These are phyloP conservation scores for Epichloe festucae DNA, from an alignment of 2,329 filamentous ascomycete genomes.

Conservation along the genomic window DNA sequence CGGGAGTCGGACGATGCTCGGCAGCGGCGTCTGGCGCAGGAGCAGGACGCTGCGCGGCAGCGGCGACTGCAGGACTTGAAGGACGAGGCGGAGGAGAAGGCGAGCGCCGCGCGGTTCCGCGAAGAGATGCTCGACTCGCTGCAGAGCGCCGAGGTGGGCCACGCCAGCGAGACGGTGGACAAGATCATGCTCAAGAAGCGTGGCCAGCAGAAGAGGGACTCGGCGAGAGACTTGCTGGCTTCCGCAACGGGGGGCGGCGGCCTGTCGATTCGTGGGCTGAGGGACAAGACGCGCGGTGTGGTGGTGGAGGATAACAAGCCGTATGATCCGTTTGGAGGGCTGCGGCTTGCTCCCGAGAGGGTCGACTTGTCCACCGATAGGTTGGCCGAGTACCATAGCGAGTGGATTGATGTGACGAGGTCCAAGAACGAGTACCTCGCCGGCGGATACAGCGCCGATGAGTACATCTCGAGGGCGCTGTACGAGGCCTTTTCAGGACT, in stretches of 20 bases:
- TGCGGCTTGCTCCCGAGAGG: slow-evolving; percentile 54
- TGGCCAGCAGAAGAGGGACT: slow-evolving; percentile 34
- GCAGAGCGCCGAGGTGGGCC: slow-evolving; percentile 44
- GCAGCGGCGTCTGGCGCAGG: slow-evolving; percentile 44
- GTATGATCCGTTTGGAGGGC: slow-evolving; percentile 80
- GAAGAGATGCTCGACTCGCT: slow-evolving; percentile 60
- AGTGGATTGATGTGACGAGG: slow-evolving; percentile 55
- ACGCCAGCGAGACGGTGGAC: slow-evolving; percentile 44
- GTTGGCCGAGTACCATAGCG: slow-evolving; percentile 58
- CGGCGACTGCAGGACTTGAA: slow-evolving; percentile 48
- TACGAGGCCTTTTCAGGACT: slow-evolving; percentile 85
- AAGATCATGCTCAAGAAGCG: slow-evolving; percentile 63
- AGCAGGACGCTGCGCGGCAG: slow-evolving; percentile 50
- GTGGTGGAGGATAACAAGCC: slow-evolving; percentile 45
- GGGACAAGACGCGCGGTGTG: slow-evolving; percentile 37
- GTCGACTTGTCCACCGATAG: slow-evolving; percentile 40
- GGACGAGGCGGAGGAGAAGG: slow-evolving; percentile 60
- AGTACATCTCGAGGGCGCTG: slow-evolving; percentile 71
- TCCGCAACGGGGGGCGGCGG: slow-evolving; percentile 4
- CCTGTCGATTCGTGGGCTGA: slow-evolving; percentile 68
- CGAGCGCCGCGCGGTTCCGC: slow-evolving; percentile 47
- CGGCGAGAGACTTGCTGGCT: slow-evolving; percentile 21
- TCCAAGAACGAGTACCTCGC: slow-evolving; percentile 54
- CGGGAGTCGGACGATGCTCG: slow-evolving; percentile 41
- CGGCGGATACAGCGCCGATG: slow-evolving; percentile 70